A percentile compares a stretch with the other conserved stretches of the same genome.
These are phyloP conservation scores for Aspergillus floridensis DNA, from an alignment of 2,329 filamentous ascomycete genomes.

Conservation along the genomic window DNA sequence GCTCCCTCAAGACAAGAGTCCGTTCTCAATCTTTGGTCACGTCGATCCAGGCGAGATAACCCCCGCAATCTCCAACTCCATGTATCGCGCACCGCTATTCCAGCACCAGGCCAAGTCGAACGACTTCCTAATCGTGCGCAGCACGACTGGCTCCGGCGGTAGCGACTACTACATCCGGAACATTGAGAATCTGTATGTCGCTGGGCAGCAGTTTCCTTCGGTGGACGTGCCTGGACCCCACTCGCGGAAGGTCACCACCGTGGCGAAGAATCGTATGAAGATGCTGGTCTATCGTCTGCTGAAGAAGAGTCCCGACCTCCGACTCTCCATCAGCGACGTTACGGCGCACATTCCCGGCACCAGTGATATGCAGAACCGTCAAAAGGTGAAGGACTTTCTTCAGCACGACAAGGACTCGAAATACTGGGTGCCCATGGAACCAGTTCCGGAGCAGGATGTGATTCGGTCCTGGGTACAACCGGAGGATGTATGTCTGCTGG, in stretches of 20 bases:
- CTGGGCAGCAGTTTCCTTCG: conserved; percentile 89
- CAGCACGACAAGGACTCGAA: conserved; percentile 83
- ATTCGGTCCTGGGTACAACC: conserved; percentile 89
- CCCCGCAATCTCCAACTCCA: conserved; percentile 87
- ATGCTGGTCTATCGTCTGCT: conserved; percentile 93
- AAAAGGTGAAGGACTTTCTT: conserved; percentile 96
- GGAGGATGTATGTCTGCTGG: conserved; percentile 89
- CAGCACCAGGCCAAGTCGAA: conserved; percentile 73
- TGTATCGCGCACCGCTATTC: conserved; percentile 94
- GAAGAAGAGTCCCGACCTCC: conserved; percentile 66
- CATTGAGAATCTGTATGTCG: conserved; percentile 85
- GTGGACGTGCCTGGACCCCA: conserved; percentile 91
- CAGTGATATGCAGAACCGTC: conserved; percentile 90
- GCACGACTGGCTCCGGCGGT: conserved; percentile 73
- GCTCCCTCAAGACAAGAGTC: conserved; percentile 89
- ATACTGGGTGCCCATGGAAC: conserved; percentile 79
- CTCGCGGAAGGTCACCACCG: conserved; percentile 90
- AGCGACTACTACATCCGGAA: conserved; percentile 80
- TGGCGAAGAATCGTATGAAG: conserved; percentile 93
- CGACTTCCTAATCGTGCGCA: conserved; percentile 85
- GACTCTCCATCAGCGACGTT: conserved; percentile 75
- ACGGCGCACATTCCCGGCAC: conserved; percentile 90
- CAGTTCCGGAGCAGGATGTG: conserved; percentile 73
- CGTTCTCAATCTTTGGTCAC: conserved; percentile 91
- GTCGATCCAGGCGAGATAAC: conserved; percentile 89